Conservation (phyloP, 768 basidiomycete species). For the Candolleomyces efflorescens region DNA sequence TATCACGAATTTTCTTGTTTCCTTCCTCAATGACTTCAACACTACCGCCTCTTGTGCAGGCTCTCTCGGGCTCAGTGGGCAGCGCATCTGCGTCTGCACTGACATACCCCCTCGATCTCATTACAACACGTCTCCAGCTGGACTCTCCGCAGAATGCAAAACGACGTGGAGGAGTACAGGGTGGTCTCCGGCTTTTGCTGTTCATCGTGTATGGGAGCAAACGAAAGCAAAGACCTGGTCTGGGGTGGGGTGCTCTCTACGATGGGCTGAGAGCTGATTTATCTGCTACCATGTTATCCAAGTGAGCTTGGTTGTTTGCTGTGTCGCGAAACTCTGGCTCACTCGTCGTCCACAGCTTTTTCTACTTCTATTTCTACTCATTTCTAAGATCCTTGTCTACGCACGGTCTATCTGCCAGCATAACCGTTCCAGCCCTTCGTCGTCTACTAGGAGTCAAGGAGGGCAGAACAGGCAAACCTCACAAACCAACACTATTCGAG, state of each 20-base stretch:
- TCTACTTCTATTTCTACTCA: constrained; percentile 58
- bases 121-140: constrained; percentile 47
- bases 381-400: constrained; percentile 39
- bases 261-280: constrained; percentile 50
- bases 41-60: constrained; percentile 57
- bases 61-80: constrained; percentile 52
- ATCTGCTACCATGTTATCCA: constrained; percentile 49
- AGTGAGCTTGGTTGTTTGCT: constrained; percentile 26
- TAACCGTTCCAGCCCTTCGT: not conserved
- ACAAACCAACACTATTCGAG: constrained; percentile 37
- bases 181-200: constrained; percentile 34
- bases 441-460: not conserved
- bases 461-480: constrained; percentile 8
- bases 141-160: constrained; percentile 22
- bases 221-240: not conserved
- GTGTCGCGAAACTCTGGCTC: not conserved
- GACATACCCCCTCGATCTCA: constrained; percentile 57
- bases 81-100: constrained; percentile 49
- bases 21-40: constrained; percentile 44
- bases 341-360: constrained; percentile 34
- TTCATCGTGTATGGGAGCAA: constrained; percentile 31
- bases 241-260: constrained; percentile 43
- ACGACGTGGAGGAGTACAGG: constrained; percentile 19
- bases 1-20: not conserved
- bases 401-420: constrained; percentile 21